These are phyloP conservation scores for Ophiocordyceps unilateralis DNA, from an alignment of 2,329 filamentous ascomycete species.

Conservation along the genomic window DNA sequence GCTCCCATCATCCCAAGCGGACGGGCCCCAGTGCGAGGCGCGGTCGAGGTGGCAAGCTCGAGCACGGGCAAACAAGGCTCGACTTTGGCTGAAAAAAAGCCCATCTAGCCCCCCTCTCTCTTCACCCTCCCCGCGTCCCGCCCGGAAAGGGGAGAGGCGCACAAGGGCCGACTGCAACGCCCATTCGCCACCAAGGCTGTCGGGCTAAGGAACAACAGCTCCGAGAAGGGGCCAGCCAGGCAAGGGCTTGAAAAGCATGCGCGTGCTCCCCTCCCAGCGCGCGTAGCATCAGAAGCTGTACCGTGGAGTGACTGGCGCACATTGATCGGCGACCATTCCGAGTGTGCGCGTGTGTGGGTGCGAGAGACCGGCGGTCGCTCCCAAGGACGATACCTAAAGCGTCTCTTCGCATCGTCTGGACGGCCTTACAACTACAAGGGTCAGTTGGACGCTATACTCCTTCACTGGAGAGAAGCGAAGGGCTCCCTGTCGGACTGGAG, in stretches of 20 bases:
- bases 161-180: background rate
- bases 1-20: conserved; percentile 9
- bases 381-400: too few species aligned
- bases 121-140: too few species aligned
- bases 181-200: background rate
- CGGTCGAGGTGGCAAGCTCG: conserved; percentile 21
- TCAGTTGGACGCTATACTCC: too few species aligned
- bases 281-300: background rate
- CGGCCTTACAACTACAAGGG: too few species aligned
- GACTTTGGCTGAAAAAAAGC: conserved; percentile 33
- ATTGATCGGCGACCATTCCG: background rate
- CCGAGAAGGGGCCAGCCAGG: background rate
- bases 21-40: conserved; percentile 23
- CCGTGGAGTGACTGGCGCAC: background rate
- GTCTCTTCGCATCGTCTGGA: too few species aligned
- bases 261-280: background rate
- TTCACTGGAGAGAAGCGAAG: background rate
- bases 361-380: background rate
- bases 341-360: background rate
- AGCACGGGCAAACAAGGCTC: conserved; percentile 43
- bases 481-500: background rate
- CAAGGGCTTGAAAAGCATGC: background rate
- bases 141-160: background rate
- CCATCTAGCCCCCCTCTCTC: too few species aligned
- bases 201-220: too few species aligned